Base-by-base conservation (phyloP, 208 protist genomes). In the Leishmania martiniquensis region DNA sequence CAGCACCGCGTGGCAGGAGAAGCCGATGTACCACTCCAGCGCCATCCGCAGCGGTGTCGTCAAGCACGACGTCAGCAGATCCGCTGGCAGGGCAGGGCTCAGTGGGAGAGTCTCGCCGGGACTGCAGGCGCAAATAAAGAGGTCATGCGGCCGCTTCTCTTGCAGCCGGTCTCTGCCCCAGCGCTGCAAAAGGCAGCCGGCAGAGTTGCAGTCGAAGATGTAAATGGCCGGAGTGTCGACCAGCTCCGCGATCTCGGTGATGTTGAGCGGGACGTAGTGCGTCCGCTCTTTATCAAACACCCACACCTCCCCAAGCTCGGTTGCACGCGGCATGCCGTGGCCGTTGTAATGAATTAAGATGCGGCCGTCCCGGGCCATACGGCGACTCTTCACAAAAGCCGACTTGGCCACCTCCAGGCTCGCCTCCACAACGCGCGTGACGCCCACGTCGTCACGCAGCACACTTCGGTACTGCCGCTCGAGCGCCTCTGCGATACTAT, bases 271-370 rank as follows among this genome's bases (percentile, higher is more conserved):
- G n/a, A 99, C 98, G 87, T 99, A 99, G 90, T 99, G 96, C 44
- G 97, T 99, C 74, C 95, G 98, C 60, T 99, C 89, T 80, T 90
- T 78, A 90, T 99, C 99, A 82, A 99, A 99, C 57, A 99, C 90
- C 99, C 99, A 99, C 57, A 99, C 90, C 87, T 99, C 99, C 59
- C 98, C 98, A 68, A 98, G 96, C 12, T 80, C 75, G 4, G 99
- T 99, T 66, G 99, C 99, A 32, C 91, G 85, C 12, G 99, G 99
- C 84, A 99, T 99, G 75, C 99, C 99, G 81, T 99, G 99, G 25
- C 99, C 99, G 84, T 99, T 99, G 89, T 99, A 99, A 84, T 99
- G 99, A 29, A 99, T 93, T 15, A 99, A 78, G 25, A 99, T 86
- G 22, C 98, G 87, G 37, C 97, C 96, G 49, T 98, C 95, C 7